phyloP scores from a whole-genome alignment of 169 alveolate species.

The Babesia ovis region DNA sequence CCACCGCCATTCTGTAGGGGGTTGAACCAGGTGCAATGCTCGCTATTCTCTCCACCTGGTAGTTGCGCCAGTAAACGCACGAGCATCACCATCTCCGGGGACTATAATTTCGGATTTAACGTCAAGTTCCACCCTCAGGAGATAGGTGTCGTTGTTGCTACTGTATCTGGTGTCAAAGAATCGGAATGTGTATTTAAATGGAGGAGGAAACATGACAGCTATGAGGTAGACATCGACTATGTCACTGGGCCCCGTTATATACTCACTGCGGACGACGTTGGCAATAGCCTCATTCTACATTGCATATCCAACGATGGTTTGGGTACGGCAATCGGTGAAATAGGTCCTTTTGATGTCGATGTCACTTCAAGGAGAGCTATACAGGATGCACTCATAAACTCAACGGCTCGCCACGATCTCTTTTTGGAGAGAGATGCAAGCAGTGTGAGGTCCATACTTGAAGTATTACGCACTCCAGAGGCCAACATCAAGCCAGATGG shows the following conservation, averaged over 20 bases:
- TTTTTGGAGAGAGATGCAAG: conserved; percentile 24
- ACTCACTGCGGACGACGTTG: conserved; percentile 68
- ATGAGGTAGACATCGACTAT: conserved; percentile 44
- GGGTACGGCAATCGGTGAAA: conserved; percentile 59
- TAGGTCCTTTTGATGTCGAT: conserved; percentile 69
- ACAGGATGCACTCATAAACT: conserved; percentile 60
- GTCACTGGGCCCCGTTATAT: conserved; percentile 35
- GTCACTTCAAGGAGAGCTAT: conserved; percentile 54
- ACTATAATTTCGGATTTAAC: conserved; percentile 47
- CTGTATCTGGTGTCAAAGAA: conserved; percentile 39
- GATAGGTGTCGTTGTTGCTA: conserved; percentile 47
- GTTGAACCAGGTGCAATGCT: conserved; percentile 59
- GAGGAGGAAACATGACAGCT: conserved; percentile 47
- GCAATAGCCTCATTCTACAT: conserved; percentile 46
- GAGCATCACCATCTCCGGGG: conserved; percentile 36
- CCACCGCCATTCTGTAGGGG: conserved; percentile 51
- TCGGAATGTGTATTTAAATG: conserved; percentile 38
- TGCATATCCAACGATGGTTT: conserved; percentile 28
- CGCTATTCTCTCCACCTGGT: conserved; percentile 51
- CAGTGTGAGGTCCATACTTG: not conserved
- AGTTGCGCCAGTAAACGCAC: conserved; percentile 51
- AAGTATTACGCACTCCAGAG: not conserved
- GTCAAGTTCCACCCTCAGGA: conserved; percentile 61
- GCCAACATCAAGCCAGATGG: conserved; percentile 2
- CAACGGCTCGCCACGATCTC: conserved; percentile 47